Evolutionary conservation across 352 stramenopile species (phyloP).

Genomic region (Globisporangium splendens): DNA sequence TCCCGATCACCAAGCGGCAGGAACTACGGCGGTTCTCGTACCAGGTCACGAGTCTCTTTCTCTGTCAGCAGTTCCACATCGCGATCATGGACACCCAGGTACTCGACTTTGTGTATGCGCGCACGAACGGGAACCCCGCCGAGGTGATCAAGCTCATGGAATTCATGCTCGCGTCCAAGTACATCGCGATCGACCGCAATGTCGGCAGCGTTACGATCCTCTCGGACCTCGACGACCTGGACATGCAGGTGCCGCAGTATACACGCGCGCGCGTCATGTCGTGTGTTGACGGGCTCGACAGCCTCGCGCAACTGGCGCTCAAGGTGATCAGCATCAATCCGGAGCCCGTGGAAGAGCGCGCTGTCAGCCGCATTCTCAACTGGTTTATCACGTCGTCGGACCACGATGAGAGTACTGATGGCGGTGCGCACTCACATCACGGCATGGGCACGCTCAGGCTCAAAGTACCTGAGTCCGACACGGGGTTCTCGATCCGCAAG

Average conservation of each 20-base stretch:
- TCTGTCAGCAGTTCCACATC: conserved; percentile 77
- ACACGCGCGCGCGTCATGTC: conserved; percentile 70
- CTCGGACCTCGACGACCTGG: conserved; percentile 68
- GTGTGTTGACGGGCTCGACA: conserved; percentile 50
- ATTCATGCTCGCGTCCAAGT: conserved; percentile 67
- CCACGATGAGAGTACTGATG: conserved; percentile 29
- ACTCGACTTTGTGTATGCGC: conserved; percentile 65
- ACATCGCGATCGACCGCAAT: conserved; percentile 46
- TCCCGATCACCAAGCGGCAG: conserved; percentile 34
- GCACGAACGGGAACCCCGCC: conserved; percentile 62
- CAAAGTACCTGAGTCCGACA: conserved; percentile 36
- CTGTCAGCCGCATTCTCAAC: conserved; percentile 51
- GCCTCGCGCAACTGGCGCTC: conserved; percentile 53
- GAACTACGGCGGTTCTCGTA: conserved; percentile 59
- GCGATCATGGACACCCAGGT: conserved; percentile 80
- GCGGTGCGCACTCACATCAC: no score
- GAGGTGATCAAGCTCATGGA: conserved; percentile 66
- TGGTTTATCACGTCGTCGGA: conserved; percentile 32
- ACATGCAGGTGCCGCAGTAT: conserved; percentile 71
- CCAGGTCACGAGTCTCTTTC: conserved; percentile 66
- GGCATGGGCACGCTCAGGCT: conserved; percentile 26
- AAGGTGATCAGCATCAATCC: conserved; percentile 69
- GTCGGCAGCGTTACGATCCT: conserved; percentile 58
- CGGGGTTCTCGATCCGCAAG: conserved; percentile 32
- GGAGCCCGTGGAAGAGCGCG: conserved; percentile 53